Evolutionary conservation across 208 protist genomes (phyloP).

Genomic region (Naegleria lovaniensis): DNA sequence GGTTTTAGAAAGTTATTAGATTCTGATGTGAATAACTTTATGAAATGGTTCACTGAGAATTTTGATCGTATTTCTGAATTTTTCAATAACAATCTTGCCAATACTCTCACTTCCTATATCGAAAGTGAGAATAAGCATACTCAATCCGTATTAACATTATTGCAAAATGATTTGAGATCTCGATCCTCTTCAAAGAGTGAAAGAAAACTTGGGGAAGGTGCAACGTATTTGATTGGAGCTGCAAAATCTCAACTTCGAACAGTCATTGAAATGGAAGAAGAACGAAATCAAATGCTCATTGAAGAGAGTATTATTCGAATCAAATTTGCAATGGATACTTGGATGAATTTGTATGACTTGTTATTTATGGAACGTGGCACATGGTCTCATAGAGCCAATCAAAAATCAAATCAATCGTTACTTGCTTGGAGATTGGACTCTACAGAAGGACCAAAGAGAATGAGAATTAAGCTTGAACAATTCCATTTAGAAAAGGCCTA

Average conservation of each 20-base stretch:
- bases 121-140: neutral
- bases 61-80: neutral
- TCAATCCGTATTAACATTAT: neutral
- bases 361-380: neutral
- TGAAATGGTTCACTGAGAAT: neutral
- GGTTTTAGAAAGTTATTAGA: neutral
- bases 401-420: neutral
- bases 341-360: neutral
- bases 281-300: neutral
- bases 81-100: neutral
- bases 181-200: neutral
- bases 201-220: neutral
- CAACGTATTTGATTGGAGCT: neutral
- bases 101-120: neutral
- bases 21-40: neutral
- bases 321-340: neutral
- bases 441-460: constrained; percentile 30
- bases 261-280: neutral
- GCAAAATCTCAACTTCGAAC: neutral
- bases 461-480: constrained; percentile 13
- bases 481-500: neutral
- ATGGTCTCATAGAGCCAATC: neutral
- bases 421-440: constrained; percentile 29
- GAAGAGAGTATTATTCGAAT: neutral
- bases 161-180: neutral